Evolutionary conservation across 208 protist species (phyloP).

Genomic region (Acanthamoeba triangularis): DNA sequence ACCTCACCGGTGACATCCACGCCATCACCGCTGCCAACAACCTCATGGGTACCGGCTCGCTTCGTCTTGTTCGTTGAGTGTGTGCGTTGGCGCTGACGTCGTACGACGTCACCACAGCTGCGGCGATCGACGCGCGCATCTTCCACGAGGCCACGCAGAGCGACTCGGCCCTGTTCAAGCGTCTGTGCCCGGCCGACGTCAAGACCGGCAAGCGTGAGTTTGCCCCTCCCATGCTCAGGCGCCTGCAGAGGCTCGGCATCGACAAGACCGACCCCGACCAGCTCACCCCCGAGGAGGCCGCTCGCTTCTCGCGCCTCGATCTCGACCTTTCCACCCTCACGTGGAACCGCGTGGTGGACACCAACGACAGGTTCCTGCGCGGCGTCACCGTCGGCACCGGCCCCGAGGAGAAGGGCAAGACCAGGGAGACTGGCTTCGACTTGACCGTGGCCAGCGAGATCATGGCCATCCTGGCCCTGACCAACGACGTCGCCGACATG

Average conservation of each 20-base stretch:
- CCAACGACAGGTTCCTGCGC: slow-evolving; percentile 98
- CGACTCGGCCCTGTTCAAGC: slow-evolving; percentile 92
- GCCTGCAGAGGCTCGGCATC: slow-evolving; percentile 95
- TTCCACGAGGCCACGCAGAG: slow-evolving; percentile 97
- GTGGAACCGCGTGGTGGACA: slow-evolving; percentile 98
- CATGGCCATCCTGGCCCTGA: slow-evolving; percentile 99
- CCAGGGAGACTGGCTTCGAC: slow-evolving; percentile 95
- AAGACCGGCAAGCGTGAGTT: slow-evolving; percentile 92
- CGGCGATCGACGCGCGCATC: slow-evolving; percentile 98
- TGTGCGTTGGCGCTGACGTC: neutral
- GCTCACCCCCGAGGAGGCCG: slow-evolving; percentile 87
- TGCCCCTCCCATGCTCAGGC: slow-evolving; percentile 94
- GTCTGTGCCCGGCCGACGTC: slow-evolving; percentile 79
- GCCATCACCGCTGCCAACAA: slow-evolving; percentile 99
- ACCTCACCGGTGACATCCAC: slow-evolving; percentile 99
- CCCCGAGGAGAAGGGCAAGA: slow-evolving; percentile 93
- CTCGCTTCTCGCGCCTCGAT: slow-evolving; percentile 96
- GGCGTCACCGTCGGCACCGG: slow-evolving; percentile 97
- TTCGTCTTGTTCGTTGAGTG: neutral
- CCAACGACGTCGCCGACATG: slow-evolving; percentile 96
- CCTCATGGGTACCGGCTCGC: slow-evolving; percentile 79
- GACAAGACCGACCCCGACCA: slow-evolving; percentile 94
- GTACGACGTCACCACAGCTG: slow-evolving; percentile 87
- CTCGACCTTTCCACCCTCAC: slow-evolving; percentile 97
- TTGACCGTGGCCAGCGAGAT: slow-evolving; percentile 98